These are phyloP conservation scores for Mortierella claussenii DNA, from an alignment of 192 early-diverging fungal genomes.

Conservation along the genomic window DNA sequence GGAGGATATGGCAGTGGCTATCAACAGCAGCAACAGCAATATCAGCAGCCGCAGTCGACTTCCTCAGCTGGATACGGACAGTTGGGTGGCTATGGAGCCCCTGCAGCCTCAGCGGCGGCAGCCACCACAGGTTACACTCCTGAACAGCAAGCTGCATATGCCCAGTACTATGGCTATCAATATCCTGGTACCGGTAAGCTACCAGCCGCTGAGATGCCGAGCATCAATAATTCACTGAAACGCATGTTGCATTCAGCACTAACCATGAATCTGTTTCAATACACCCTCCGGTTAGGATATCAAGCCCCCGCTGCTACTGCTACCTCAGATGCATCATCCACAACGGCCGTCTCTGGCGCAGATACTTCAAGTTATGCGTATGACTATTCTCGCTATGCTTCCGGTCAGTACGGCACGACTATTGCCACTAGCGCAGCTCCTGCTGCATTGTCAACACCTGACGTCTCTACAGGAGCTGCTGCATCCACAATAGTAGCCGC, in stretches of 20 bases:
- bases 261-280: no score
- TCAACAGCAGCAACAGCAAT: constrained; percentile 37
- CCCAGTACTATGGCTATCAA: constrained; percentile 48
- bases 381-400: constrained; percentile 35
- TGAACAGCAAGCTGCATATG: constrained; percentile 53
- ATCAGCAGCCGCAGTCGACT: constrained; percentile 20
- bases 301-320: constrained; percentile 9
- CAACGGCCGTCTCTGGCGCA: constrained; percentile 1
- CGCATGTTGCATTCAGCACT: no score
- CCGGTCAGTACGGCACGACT: constrained; percentile 31
- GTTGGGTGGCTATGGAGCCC: constrained; percentile 40
- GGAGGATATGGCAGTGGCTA: constrained; percentile 44
- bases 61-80: constrained; percentile 36
- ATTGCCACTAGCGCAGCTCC: constrained; percentile 19
- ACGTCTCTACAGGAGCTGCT: not conserved
- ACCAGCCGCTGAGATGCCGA: no score
- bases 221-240: no score
- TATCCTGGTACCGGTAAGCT: constrained; percentile 5
- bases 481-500: constrained; percentile 4
- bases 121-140: constrained; percentile 39
- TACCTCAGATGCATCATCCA: constrained; percentile 8
- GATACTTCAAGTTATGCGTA: constrained; percentile 30
- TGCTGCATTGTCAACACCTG: not conserved
- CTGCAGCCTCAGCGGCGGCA: constrained; percentile 21
- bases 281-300: no score